Base-by-base conservation (phyloP, 257 asterid genomes). In the Solanum corneliomulleri region DNA sequence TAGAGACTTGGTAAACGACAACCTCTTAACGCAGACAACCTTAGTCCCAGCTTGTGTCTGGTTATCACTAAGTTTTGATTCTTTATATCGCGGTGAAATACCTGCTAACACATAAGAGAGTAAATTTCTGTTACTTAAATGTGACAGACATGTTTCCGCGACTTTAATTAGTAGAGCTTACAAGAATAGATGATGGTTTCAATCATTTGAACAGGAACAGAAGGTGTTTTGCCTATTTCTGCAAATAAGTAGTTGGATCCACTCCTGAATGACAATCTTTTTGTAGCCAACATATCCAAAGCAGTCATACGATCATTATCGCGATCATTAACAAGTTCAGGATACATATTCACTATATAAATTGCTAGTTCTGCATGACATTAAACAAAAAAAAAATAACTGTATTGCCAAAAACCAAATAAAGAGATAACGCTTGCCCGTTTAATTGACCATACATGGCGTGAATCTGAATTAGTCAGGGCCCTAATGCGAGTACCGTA, bases 251-350 rank as follows among this genome's bases (percentile, higher is more conserved):
- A 87, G 58, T 66, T 14, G 31, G 87, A 82, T 44, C 76, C 66
- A 83, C 89, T 87, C 84, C 75, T 87, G 78, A 84, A 84, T 39
- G 86, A 25, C 33, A 60, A 69, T 37, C 37, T 41, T 4, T 47
- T 47, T 52, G 87, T 27, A 35, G 89, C 87, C 87, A 87, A 47
- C 71, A 87, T 25, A 87, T 87, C 18, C 44, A 87, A 83, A 23
- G 89, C 77, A n/a, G 85, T 87, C 3, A 15, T 49, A 21, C 66
- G 11, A 4, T 47, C 37, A 1, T 41, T 41, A 83, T 83, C n/a
- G 5, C 31, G 78, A 29, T 21, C 49, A 16, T n/a, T 27, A 21
- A 82, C 87, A 71, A 87, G 87, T 58, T 87, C 77, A 35, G 87
- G 84, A 39, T 82, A 83, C 9, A n/a, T 7, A 13, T 71, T 64